Percentiles rank a stretch among this genome's conserved stretches.
Conservation (phyloP, 148 eudicot genomes). For the Silene uniflora region DNA sequence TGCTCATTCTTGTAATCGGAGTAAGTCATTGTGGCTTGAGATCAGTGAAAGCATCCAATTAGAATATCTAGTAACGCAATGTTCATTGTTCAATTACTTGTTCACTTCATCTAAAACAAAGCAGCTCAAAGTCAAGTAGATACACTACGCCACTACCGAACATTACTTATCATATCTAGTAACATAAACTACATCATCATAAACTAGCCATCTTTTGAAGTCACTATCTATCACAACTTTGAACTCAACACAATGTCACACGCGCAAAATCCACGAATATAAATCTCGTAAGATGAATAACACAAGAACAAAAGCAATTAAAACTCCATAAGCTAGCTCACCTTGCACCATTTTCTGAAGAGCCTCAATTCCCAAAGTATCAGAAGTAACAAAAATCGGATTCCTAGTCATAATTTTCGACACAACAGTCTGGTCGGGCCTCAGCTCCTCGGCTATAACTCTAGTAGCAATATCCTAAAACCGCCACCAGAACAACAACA, state of each 20-base stretch:
- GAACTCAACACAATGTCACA: background rate
- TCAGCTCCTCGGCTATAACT: slow-evolving; percentile 86
- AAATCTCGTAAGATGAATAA: background rate
- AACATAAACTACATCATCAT: background rate
- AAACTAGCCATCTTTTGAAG: background rate
- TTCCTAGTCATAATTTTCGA: slow-evolving; percentile 95
- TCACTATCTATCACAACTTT: background rate
- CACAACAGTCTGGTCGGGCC: slow-evolving; percentile 77
- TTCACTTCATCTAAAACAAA: background rate
- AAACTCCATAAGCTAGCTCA: slow-evolving; percentile 15
- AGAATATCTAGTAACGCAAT: background rate
- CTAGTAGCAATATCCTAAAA: slow-evolving; percentile 81
- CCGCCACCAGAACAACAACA: background rate
- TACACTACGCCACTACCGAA: background rate
- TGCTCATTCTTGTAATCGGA: background rate
- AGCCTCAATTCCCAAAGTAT: slow-evolving; percentile 88
- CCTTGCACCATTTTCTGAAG: slow-evolving; percentile 99
- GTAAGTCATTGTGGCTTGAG: background rate
- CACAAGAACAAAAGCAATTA: background rate
- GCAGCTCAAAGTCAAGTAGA: background rate
- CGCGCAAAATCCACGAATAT: background rate
- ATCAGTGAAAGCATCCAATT: background rate
- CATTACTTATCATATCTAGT: background rate
- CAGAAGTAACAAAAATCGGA: slow-evolving; percentile 84
- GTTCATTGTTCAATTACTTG: background rate